Base-by-base conservation (phyloP, 768 basidiomycete genomes). In the Termitomyces heimii region DNA sequence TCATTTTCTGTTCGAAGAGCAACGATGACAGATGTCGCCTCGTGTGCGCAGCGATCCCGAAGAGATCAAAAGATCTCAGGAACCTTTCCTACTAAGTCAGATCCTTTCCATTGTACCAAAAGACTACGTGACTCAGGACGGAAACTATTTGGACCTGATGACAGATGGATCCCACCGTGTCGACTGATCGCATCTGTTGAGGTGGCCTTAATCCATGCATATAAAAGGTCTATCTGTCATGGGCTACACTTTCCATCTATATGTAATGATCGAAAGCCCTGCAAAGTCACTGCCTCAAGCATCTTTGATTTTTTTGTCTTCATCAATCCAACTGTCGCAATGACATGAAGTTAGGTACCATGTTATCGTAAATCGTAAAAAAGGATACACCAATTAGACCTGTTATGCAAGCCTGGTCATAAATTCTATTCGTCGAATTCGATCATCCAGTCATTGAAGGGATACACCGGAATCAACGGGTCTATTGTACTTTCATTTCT, bases 401-500 rank as follows among this genome's bases (percentile, higher is more conserved):
- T 37, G 9, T 5, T 5, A 47, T 5, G 5, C 24, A 51, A 37
- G 48, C 32, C 32, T 34, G 31, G 29, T 16, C 18, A 16, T 26
- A 18, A 7, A 9, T 20, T 39, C 24, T 37, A 50, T 47, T 13
- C 47, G n/a, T 53, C 39, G 4, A 40, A 16, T 35, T 2, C 6
- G 26, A n/a, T 55, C 31, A 28, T 46, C 18, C 12, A 31, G 12
- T 39, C 39, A 34, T 50, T 7, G 22, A 22, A 47, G 18, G 32
- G 5, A 31, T 45, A 26, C 3, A n/a, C 32, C 31, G 20, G 18
- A 8, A 28, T 20, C 8, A 31, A 14, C 29, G 6, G 20, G 5
- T 59, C 58, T 59, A 62, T 44, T 59, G 61, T 1, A 54, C 56
- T 37, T 62, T 59, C 8, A 26, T 24, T 40, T 53, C 54, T 57